Percentiles rank a stretch among this genome's conserved stretches.
Conservation (phyloP, 352 stramenopile species). For the Globisporangium spinosum region DNA sequence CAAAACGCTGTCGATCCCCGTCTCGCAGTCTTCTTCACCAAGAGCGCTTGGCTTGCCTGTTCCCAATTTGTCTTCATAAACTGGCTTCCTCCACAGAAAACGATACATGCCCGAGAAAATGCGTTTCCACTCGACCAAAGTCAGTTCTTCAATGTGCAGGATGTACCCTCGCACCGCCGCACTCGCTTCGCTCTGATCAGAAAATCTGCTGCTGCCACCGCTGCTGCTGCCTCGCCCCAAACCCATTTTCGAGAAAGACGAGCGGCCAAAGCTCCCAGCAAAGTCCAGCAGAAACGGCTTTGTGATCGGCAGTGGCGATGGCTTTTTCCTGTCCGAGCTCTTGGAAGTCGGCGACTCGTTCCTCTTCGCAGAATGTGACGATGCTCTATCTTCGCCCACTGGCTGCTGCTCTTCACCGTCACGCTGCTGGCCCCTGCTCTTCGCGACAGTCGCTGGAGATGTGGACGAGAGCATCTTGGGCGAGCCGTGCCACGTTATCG, state of each 20-base stretch:
- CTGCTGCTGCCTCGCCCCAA: conserved; percentile 14
- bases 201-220: conserved; percentile 38
- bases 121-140: conserved; percentile 56
- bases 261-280: conserved; percentile 14
- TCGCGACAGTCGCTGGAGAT: conserved; percentile 4
- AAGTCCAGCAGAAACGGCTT: conserved; percentile 18
- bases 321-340: conserved; percentile 9
- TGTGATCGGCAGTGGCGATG: background rate
- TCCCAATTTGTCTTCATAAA: background rate
- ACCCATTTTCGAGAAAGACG: conserved; percentile 5
- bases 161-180: conserved; percentile 55
- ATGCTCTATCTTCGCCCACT: background rate
- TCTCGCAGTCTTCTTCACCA: conserved; percentile 23
- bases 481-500: conserved; percentile 60
- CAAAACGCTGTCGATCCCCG: conserved; percentile 46
- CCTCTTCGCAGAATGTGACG: background rate
- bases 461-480: conserved; percentile 30
- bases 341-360: background rate
- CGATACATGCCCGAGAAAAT: conserved; percentile 65
- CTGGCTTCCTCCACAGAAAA: conserved; percentile 33
- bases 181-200: conserved; percentile 28
- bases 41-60: background rate
- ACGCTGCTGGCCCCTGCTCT: background rate
- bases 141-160: conserved; percentile 62
- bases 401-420: background rate